Base-by-base conservation (phyloP, 345 rosid species). In the Raphanus raphanistrum region DNA sequence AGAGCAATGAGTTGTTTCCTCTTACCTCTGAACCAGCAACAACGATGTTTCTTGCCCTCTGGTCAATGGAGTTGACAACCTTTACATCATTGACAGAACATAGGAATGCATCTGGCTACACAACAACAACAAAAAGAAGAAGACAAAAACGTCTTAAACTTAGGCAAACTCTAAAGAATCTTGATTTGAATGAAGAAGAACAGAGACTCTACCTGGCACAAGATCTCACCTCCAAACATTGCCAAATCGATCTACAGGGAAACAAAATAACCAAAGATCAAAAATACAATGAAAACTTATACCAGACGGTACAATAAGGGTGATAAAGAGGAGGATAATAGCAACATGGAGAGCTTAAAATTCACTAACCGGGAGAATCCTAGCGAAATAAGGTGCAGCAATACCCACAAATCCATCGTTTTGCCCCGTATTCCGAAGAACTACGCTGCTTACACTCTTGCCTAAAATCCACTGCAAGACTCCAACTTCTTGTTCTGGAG, bases 61-160 rank as follows among this genome's bases (percentile, higher is more conserved):
- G 97, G 83, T 91, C 91, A 71, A 88, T 76, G 36, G 94, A 71
- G 74, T 84, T 91, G 78, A 79, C 88, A 80, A 91, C 93, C 85
- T 91, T 93, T 73, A 95, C 99, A 84, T 91, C 96, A 80, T 89
- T 86, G 79, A 95, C 73, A 0, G 99, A 95, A 83, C 99, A 95
- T 75, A 95, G 93, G 82, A 95, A 95, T 81, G 97, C 93, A 90
- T 95, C 99, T 89, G 99, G 94, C 99, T 95, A 88, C 84, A 90
- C 43, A 21, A 21, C 0, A 21, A 21, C 21, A 83, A 75, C 52
- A 67, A 13, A 45, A 73, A 68, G 29, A 78, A 72, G 59, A 15
- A 52, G 25, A 16, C 25, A 21, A 48, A 33, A 43, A n/a, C 16
- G 63, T 63, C 76, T 48, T 13, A n/a, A 48, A n/a, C 52, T 70